Conservation (phyloP, 306 rosid species). For the Citrullus mucosospermus region DNA sequence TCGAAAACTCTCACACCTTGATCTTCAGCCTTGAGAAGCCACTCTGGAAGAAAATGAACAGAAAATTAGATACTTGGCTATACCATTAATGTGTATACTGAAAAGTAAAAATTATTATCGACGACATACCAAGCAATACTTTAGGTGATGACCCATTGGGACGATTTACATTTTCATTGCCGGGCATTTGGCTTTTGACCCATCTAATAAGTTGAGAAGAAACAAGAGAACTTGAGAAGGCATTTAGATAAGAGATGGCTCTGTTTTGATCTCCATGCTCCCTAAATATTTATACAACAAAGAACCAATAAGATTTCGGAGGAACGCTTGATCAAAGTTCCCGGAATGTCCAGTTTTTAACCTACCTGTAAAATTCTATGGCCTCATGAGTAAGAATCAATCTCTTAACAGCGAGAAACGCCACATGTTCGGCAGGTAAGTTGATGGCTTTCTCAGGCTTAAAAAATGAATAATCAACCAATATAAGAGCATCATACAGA, state of each 20-base stretch:
- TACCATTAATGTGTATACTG: not conserved
- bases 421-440: constrained; percentile 18
- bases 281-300: constrained; percentile 21
- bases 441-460: constrained; percentile 17
- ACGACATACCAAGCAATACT: constrained; percentile 51
- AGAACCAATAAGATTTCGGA: constrained; percentile 3
- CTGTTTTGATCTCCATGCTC: constrained; percentile 56
- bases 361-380: constrained; percentile 47
- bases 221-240: constrained; percentile 44
- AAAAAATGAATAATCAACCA: constrained; percentile 62
- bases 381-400: constrained; percentile 54
- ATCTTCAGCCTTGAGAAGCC: constrained; percentile 56
- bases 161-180: constrained; percentile 29
- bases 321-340: not conserved
- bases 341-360: not conserved
- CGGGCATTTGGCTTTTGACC: constrained; percentile 23
- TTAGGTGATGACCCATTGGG: constrained; percentile 35
- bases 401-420: constrained; percentile 37
- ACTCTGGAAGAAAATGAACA: constrained; percentile 29
- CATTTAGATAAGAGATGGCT: constrained; percentile 37
- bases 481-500: constrained; percentile 51
- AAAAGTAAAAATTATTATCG: not conserved
- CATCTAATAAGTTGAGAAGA: constrained; percentile 40
- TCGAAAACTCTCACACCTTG: constrained; percentile 50
- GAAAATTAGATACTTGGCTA: not conserved